phyloP scores from a whole-genome alignment of 108 stramenopile genomes.

The Skeletonema costatum region DNA sequence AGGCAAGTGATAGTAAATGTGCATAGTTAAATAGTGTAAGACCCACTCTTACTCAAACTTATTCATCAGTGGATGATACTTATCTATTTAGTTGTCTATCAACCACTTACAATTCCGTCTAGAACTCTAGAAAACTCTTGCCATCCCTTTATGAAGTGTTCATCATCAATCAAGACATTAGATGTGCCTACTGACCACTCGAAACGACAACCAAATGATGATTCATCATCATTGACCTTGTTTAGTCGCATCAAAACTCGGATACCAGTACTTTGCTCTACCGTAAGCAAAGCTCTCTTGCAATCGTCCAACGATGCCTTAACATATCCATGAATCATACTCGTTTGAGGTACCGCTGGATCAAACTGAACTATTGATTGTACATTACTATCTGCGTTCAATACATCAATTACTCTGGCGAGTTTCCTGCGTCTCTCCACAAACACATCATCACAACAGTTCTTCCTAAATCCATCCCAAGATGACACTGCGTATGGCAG shows the following conservation, averaged over 20 bases:
- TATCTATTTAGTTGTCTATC: neutral
- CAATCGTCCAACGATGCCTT: constrained; percentile 34
- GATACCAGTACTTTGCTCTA: constrained; percentile 36
- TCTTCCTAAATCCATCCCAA: constrained; percentile 57
- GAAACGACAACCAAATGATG: constrained; percentile 56
- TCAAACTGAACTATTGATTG: constrained; percentile 57
- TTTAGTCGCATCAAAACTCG: constrained; percentile 46
- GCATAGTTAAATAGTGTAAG: too few species aligned
- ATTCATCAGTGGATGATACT: too few species aligned
- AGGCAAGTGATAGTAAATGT: too few species aligned
- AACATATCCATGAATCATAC: constrained; percentile 77
- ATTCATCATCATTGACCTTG: constrained; percentile 9
- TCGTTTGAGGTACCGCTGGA: constrained; percentile 59
- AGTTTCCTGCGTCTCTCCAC: constrained; percentile 55
- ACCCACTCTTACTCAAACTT: too few species aligned
- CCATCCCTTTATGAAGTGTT: constrained; percentile 53
- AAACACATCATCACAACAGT: constrained; percentile 53
- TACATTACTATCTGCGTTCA: constrained; percentile 23
- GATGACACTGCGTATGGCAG: constrained; percentile 71
- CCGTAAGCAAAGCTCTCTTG: constrained; percentile 28
- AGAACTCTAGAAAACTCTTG: constrained; percentile 22
- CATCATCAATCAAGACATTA: constrained; percentile 57
- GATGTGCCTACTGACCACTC: constrained; percentile 73
- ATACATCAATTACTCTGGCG: constrained; percentile 16
- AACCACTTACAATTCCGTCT: neutral